phyloP scores from a whole-genome alignment of 2,329 filamentous ascomycete species.

The Phialocephala subalpina region DNA sequence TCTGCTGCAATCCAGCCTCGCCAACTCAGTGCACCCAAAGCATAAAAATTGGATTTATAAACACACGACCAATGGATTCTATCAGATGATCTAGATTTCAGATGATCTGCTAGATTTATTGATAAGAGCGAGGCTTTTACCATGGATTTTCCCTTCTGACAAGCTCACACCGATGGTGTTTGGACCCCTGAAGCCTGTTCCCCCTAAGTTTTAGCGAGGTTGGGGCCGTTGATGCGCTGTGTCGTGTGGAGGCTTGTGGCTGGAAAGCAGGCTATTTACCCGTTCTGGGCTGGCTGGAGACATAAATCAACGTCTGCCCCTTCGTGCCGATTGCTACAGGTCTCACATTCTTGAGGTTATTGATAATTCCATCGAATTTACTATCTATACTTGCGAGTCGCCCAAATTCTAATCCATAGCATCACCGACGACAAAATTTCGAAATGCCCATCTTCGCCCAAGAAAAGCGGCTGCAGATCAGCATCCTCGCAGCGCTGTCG shows the following conservation, averaged over 20 bases:
- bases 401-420: neutral
- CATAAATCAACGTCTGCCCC: neutral
- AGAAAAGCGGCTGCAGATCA: slow-evolving; percentile 32
- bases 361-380: neutral
- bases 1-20: slow-evolving; percentile 8
- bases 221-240: neutral
- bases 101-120: neutral
- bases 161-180: neutral
- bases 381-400: neutral
- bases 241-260: neutral
- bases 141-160: slow-evolving; percentile 4
- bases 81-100: neutral
- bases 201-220: neutral
- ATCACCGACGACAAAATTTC: neutral
- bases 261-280: neutral
- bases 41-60: neutral
- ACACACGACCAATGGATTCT: neutral
- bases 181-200: slow-evolving; percentile 1
- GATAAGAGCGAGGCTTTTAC: neutral
- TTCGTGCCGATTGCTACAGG: neutral
- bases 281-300: neutral
- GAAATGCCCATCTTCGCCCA: slow-evolving; percentile 29
- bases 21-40: neutral
- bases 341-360: neutral
- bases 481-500: slow-evolving; percentile 31